These are phyloP conservation scores for Paxillus ammoniavirescens DNA, from an alignment of 768 basidiomycete genomes.

Conservation along the genomic window DNA sequence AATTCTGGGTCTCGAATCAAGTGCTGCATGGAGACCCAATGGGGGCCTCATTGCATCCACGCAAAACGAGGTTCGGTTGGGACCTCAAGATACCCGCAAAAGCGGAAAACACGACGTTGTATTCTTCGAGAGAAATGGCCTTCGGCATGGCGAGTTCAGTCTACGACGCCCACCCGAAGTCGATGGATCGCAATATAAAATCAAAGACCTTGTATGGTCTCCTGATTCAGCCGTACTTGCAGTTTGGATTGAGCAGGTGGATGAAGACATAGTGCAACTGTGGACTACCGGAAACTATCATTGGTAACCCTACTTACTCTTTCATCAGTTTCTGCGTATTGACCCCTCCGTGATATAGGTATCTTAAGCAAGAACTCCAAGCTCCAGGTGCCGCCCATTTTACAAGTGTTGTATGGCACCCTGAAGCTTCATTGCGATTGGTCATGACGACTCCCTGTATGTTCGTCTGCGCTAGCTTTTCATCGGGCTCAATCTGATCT, in stretches of 20 bases:
- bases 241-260: conserved; percentile 74
- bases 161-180: conserved; percentile 41
- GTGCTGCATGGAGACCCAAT: conserved; percentile 81
- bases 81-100: conserved; percentile 64
- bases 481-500: conserved; percentile 1
- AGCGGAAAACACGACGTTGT: conserved; percentile 80
- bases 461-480: conserved; percentile 19
- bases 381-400: conserved; percentile 57
- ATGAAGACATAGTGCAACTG: conserved; percentile 82
- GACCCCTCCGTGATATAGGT: conserved; percentile 46
- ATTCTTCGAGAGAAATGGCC: conserved; percentile 94
- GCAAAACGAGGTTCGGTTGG: conserved; percentile 73
- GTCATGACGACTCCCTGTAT: conserved; percentile 66
- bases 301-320: conserved; percentile 50
- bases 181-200: conserved; percentile 61
- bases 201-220: conserved; percentile 83
- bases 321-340: not conserved
- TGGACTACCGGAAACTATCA: conserved; percentile 96
- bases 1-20: conserved; percentile 78
- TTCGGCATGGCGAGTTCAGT: conserved; percentile 87
- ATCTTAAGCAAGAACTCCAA: conserved; percentile 86
- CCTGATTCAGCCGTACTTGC: conserved; percentile 83
- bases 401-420: conserved; percentile 82
- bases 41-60: conserved; percentile 83
- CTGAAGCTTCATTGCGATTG: conserved; percentile 68